phyloP scores from a whole-genome alignment of 2,329 filamentous ascomycete genomes.

The Xylariaceae sp. region DNA sequence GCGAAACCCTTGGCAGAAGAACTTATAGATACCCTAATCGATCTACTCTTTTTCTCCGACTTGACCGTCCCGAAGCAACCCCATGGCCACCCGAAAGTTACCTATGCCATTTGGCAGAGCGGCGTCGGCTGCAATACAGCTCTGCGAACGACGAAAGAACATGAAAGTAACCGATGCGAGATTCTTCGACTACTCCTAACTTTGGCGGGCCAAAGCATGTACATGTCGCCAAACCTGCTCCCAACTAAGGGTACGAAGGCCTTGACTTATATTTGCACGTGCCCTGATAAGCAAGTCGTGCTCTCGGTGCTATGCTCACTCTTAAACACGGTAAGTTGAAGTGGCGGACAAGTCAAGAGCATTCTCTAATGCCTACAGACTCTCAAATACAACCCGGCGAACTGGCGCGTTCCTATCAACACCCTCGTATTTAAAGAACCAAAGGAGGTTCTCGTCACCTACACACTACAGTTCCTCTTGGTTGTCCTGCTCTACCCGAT shows the following conservation, averaged over 20 bases:
- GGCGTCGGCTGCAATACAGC: conserved; percentile 92
- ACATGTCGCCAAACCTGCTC: conserved; percentile 72
- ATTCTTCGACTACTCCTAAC: conserved; percentile 81
- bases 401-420: conserved; percentile 91
- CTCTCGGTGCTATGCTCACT: conserved; percentile 87
- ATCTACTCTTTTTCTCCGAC: conserved; percentile 85
- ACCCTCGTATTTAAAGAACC: conserved; percentile 86
- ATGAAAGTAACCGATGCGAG: conserved; percentile 89
- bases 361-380: conserved; percentile 49
- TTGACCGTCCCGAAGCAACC: conserved; percentile 75
- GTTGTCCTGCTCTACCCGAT: conserved; percentile 81
- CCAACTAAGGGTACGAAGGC: conserved; percentile 78
- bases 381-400: conserved; percentile 90
- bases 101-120: conserved; percentile 95
- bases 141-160: conserved; percentile 81
- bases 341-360: background rate
- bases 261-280: conserved; percentile 84
- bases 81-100: conserved; percentile 70
- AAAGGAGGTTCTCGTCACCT: conserved; percentile 84
- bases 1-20: conserved; percentile 86
- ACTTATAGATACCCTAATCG: conserved; percentile 81
- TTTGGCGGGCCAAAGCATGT: conserved; percentile 86
- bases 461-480: conserved; percentile 85
- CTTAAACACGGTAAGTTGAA: conserved; percentile 72
- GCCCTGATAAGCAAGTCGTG: conserved; percentile 84